Evolutionary conservation across 2,329 filamentous ascomycete genomes (phyloP), one percentile per base, ranked within the genome.

Genomic region (Pseudogymnoascus sp.): DNA sequence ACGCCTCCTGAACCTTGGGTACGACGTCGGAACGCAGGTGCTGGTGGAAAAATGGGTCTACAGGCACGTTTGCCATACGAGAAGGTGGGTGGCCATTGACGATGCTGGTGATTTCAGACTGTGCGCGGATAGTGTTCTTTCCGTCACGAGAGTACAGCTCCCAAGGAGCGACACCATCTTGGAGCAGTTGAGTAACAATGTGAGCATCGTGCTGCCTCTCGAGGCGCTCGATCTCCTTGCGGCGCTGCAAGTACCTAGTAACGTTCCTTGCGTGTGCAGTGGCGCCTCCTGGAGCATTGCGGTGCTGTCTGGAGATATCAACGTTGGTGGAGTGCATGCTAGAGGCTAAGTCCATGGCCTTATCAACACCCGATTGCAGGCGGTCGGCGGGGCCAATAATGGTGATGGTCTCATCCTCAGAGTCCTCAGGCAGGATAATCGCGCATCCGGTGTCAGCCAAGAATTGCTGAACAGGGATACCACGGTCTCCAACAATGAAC

Each of bases 401-500:
- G 31, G 91, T 93, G 57, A 98, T 84, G 45, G 86, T 86, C 57
- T 91, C 90, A 64, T 95, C 90, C 62, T 90, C 86, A 23, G 88
- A 85, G 25, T 82, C 82, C 6, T 92, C 85, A 62, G 88, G 93
- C 54, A 98, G 78, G 64, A 98, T 84, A 65, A 98, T 88, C 48
- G 90, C 85, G 76, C 95, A 99, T 67, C 93, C 93, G 65, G 95
- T 98, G 72, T 96, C 86, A 54, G 87, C 83, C 68, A 97, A 86
- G 80, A 99, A 97, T 54, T 96, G 86, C 65, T 97, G 86, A 36
- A 91, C 81, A 16, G 90, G 87, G 67, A 90, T 84, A 66, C 90
- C 92, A 67, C 88, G 85, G 67, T 93, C 87, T 62, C 93, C 93
- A 67, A 96, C 87, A 73, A 99, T 95, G 80, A 97, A 98, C 75